phyloP scores from a whole-genome alignment of 2,329 filamentous ascomycete species.

The Diaporthe batatas region DNA sequence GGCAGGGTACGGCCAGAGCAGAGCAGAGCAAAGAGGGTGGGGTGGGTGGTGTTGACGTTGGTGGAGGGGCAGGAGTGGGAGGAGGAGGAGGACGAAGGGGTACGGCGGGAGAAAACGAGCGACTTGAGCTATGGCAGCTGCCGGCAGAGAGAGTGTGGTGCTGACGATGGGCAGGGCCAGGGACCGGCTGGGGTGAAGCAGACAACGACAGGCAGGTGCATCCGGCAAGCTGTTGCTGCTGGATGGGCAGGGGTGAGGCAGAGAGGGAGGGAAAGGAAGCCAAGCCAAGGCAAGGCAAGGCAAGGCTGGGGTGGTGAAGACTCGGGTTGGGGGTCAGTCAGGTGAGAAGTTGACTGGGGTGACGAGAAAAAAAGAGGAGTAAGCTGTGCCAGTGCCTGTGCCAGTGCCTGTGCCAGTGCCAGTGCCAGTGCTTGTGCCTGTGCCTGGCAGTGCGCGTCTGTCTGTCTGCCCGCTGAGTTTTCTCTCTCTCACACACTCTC shows the following conservation, averaged over 20 bases:
- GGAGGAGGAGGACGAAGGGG: too few species aligned
- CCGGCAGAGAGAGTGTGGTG: neutral
- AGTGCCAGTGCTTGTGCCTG: conserved; percentile 2
- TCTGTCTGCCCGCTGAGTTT: conserved; percentile 1
- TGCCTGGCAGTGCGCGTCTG: conserved; percentile 13
- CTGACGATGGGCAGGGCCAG: conserved; percentile 3
- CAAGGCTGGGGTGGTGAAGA: conserved; percentile 16
- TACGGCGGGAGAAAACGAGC: neutral
- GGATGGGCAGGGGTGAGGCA: neutral
- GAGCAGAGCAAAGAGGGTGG: too few species aligned
- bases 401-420: conserved; percentile 2
- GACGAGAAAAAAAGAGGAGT: conserved; percentile 23
- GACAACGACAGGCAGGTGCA: conserved; percentile 15
- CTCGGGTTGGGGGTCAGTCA: neutral
- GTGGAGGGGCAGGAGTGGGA: neutral
- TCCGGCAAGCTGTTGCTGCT: conserved; percentile 4
- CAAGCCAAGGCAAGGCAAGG: too few species aligned
- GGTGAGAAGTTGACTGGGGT: neutral
- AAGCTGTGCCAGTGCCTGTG: conserved; percentile 8
- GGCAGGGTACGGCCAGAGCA: too few species aligned
- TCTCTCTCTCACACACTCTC: neutral
- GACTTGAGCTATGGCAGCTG: conserved; percentile 16
- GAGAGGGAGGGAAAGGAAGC: neutral
- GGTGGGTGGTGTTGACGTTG: neutral
- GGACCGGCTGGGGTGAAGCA: neutral